Evolutionary conservation across 495 filamentous ascomycete genomes (phyloP).

Genomic region (Aspergillus panamensis): DNA sequence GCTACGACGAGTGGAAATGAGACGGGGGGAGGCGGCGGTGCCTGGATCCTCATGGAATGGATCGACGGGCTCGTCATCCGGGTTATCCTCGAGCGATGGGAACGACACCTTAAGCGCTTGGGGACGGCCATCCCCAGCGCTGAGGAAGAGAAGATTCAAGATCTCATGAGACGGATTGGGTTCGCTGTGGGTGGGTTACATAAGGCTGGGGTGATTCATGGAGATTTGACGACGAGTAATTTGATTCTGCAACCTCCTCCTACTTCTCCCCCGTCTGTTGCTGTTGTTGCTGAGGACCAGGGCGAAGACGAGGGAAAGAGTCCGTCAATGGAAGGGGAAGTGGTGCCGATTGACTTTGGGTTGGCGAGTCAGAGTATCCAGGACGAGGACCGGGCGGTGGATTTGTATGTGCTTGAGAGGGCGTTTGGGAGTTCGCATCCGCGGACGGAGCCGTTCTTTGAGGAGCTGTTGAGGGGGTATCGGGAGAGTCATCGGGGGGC

Average conservation of each 20-base stretch:
- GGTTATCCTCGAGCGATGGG: conserved; percentile 62
- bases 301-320: conserved; percentile 27
- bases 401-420: conserved; percentile 93
- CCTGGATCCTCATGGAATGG: conserved; percentile 92
- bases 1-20: conserved; percentile 10
- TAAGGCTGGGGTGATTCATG: conserved; percentile 79
- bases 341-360: conserved; percentile 94
- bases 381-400: conserved; percentile 93
- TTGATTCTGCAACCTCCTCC: conserved; percentile 65
- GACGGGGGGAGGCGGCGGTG: conserved; percentile 56
- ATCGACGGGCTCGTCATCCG: conserved; percentile 69
- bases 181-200: conserved; percentile 75
- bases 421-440: conserved; percentile 97
- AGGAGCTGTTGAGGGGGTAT: conserved; percentile 59
- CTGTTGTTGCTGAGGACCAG: conserved; percentile 14
- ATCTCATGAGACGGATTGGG: conserved; percentile 71
- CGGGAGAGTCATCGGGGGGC: conserved; percentile 56
- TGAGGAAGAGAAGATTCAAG: conserved; percentile 43
- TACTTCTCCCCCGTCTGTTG: neutral
- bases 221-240: conserved; percentile 97
- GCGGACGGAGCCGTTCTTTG: conserved; percentile 73
- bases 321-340: conserved; percentile 57
- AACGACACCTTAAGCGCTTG: conserved; percentile 38
- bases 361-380: conserved; percentile 76
- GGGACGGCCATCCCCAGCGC: neutral